phyloP scores from a whole-genome alignment of 106 monocot species.

The Hemerocallis citrina region DNA sequence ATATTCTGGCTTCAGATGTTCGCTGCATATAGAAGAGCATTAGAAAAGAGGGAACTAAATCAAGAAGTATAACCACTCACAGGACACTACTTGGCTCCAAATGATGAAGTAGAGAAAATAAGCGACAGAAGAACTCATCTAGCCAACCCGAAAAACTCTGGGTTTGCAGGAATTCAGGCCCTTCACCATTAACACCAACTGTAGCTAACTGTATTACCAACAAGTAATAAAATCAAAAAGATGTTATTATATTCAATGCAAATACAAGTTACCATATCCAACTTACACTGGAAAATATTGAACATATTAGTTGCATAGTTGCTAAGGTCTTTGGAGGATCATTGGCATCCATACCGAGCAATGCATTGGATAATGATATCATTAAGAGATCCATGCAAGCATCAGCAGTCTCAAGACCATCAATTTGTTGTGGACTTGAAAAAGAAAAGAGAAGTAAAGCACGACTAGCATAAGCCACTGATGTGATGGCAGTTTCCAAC shows the following conservation, averaged over 20 bases:
- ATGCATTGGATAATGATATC: constrained; percentile 67
- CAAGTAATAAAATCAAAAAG: background rate
- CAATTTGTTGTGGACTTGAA: constrained; percentile 17
- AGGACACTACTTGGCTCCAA: constrained; percentile 61
- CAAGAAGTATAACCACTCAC: constrained; percentile 32
- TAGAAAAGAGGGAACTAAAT: background rate
- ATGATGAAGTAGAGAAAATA: constrained; percentile 83
- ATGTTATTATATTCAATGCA: background rate
- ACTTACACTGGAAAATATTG: constrained; percentile 90
- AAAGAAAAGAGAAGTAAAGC: constrained; percentile 54
- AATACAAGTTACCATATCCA: background rate
- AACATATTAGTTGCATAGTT: constrained; percentile 83
- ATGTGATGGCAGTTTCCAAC: constrained; percentile 78
- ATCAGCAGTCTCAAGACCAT: constrained; percentile 17
- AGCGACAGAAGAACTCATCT: constrained; percentile 84
- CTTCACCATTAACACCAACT: constrained; percentile 33
- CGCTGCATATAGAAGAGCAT: background rate
- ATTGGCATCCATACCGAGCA: constrained; percentile 97
- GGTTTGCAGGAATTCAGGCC: constrained; percentile 36
- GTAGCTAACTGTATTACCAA: constrained; percentile 40
- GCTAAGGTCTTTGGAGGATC: constrained; percentile 95
- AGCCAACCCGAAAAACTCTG: constrained; percentile 76
- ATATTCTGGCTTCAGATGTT: background rate
- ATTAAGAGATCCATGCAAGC: constrained; percentile 37
- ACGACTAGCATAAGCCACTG: constrained; percentile 73